phyloP scores from a whole-genome alignment of 305 asterid species.

The Solanum hybrid region DNA sequence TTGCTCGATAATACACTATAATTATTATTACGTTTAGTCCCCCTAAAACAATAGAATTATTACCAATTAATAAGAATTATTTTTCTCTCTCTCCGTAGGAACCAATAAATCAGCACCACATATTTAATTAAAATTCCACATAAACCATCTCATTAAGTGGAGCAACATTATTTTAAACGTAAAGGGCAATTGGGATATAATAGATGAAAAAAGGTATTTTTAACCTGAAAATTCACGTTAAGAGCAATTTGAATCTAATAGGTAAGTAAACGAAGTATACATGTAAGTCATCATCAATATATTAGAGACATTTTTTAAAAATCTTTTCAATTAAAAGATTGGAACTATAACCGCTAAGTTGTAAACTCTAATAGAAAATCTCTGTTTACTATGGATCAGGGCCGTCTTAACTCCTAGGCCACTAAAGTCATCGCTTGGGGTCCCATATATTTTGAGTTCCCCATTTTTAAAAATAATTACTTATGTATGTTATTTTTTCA shows the following conservation, averaged over 20 bases:
- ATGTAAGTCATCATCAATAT: neutral
- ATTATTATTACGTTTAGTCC: neutral
- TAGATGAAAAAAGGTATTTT: neutral
- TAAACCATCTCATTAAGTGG: neutral
- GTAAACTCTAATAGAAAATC: neutral
- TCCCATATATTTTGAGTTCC: too few relatives aligned
- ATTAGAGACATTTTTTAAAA: neutral
- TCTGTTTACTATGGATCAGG: neutral
- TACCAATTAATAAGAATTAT: neutral
- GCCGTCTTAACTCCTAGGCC: too few relatives aligned
- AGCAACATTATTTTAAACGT: neutral
- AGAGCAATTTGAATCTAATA: neutral
- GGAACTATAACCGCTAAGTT: neutral
- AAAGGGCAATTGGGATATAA: neutral
- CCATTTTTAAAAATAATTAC: too few relatives aligned
- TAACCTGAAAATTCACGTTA: neutral
- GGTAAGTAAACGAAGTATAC: neutral
- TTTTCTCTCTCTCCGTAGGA: neutral
- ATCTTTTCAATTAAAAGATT: neutral
- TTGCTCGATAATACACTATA: neutral
- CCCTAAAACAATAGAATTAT: neutral
- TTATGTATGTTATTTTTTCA: too few relatives aligned
- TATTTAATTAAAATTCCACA: neutral
- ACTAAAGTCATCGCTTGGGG: too few relatives aligned
- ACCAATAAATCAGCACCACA: neutral